Percentiles rank a stretch among this genome's conserved stretches.
phyloP scores from a whole-genome alignment of 2,329 filamentous ascomycete species.

The Talaromyces sp. region DNA sequence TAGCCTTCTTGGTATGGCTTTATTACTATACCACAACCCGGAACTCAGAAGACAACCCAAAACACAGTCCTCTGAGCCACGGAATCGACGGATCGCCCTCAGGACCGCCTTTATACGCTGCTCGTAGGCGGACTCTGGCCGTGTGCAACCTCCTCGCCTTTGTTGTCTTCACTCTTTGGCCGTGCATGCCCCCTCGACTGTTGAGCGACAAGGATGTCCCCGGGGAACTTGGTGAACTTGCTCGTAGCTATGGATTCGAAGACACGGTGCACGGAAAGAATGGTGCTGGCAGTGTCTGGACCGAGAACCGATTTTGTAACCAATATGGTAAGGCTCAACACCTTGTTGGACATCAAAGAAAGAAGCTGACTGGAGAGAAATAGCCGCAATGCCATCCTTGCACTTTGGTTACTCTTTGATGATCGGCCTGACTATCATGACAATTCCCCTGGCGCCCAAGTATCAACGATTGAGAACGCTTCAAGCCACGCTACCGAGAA shows the following conservation, averaged over 20 bases:
- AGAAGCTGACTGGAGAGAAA: neutral
- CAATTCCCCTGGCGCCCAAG: conserved; percentile 56
- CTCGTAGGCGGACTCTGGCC: conserved; percentile 52
- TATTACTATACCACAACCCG: conserved; percentile 66
- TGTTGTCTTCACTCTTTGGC: conserved; percentile 55
- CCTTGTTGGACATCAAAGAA: neutral
- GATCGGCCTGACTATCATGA: conserved; percentile 64
- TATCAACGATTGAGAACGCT: conserved; percentile 41
- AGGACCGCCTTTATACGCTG: conserved; percentile 51
- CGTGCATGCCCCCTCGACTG: conserved; percentile 57
- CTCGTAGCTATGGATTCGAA: conserved; percentile 56
- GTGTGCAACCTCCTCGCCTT: conserved; percentile 57
- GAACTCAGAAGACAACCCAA: conserved; percentile 36
- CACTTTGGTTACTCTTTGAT: conserved; percentile 73
- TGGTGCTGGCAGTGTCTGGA: conserved; percentile 65
- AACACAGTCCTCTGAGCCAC: conserved; percentile 18
- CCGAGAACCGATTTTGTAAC: conserved; percentile 68
- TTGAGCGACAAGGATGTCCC: conserved; percentile 50
- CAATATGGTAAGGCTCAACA: conserved; percentile 55
- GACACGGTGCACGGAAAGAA: conserved; percentile 54
- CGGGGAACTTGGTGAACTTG: conserved; percentile 53
- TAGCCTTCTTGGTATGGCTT: conserved; percentile 62
- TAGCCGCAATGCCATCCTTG: conserved; percentile 68
- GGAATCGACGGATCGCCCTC: conserved; percentile 37
- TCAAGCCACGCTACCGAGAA: conserved; percentile 22